Conservation (phyloP, 2,329 filamentous ascomycete species). For the Hypoxylon sp. region DNA sequence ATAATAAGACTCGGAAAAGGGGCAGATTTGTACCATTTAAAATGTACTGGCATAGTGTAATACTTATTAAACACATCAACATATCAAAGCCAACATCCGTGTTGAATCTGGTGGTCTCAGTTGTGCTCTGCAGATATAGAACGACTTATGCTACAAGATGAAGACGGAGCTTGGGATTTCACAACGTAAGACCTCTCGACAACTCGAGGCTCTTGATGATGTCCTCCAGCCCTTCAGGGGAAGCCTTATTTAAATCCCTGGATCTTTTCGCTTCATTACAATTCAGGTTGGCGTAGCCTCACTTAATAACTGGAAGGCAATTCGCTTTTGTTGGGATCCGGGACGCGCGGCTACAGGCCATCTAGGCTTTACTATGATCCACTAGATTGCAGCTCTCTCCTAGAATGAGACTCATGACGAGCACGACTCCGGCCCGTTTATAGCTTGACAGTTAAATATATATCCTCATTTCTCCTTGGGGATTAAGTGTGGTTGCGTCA, state of each 20-base stretch:
- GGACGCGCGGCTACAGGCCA: constrained; percentile 3
- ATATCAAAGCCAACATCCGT: not conserved
- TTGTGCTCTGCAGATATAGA: not conserved
- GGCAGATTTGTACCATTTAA: not conserved
- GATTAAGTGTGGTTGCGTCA: not conserved
- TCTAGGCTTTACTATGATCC: constrained; percentile 1
- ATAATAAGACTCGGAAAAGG: constrained; percentile 15
- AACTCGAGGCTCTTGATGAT: too few relatives aligned
- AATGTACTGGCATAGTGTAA: constrained; percentile 4
- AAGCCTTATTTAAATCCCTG: not conserved
- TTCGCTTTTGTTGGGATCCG: not conserved
- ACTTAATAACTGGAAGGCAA: not conserved
- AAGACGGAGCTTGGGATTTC: not conserved
- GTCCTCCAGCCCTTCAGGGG: not conserved
- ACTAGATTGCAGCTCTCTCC: not conserved
- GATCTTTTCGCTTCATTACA: not conserved
- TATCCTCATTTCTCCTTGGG: not conserved
- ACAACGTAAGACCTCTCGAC: not conserved
- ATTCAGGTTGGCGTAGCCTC: not conserved
- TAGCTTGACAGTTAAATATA: not conserved
- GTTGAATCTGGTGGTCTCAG: not conserved
- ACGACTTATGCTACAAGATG: not conserved
- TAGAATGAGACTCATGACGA: not conserved
- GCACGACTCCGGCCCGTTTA: too few relatives aligned
- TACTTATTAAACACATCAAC: not conserved